Evolutionary conservation across 179 eudicot species (phyloP).

Genomic region (Spergularia azorica): DNA sequence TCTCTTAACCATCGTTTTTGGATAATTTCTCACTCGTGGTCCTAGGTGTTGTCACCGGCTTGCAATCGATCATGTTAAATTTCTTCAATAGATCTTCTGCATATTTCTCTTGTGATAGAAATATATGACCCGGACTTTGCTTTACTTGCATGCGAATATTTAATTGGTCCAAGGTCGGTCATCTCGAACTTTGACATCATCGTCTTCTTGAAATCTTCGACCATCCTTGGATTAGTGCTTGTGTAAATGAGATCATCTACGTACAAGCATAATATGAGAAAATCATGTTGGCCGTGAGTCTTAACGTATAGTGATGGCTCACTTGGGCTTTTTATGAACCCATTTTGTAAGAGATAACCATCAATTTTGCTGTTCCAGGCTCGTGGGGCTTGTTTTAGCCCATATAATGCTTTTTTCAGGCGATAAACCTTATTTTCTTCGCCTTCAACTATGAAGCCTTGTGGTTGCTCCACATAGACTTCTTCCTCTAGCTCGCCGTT

Average conservation of each 20-base stretch:
- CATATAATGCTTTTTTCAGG: too few species aligned
- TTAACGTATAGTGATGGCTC: constrained; percentile 12
- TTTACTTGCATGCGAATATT: background rate
- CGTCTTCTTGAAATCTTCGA: constrained; percentile 12
- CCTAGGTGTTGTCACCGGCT: constrained; percentile 10
- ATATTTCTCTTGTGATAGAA: constrained; percentile 12
- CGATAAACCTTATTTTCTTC: too few species aligned
- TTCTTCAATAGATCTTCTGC: background rate
- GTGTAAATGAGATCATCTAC: constrained; percentile 22
- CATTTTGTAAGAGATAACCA: background rate
- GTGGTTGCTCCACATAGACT: too few species aligned
- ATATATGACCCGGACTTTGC: background rate
- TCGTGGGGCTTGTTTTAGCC: too few species aligned
- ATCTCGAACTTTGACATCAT: constrained; percentile 12
- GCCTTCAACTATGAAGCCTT: too few species aligned
- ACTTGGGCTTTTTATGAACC: constrained; percentile 17
- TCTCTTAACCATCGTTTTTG: background rate
- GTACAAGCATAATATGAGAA: background rate
- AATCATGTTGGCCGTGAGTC: background rate
- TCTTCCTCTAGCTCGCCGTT: too few species aligned
- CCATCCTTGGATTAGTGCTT: constrained; percentile 1
- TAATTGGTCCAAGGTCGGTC: constrained; percentile 12
- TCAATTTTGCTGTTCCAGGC: too few species aligned
- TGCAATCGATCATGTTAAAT: background rate
- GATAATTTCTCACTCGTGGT: constrained; percentile 7